These are phyloP conservation scores for Penicillium italicum DNA, from an alignment of 2,329 filamentous ascomycete species.

Conservation along the genomic window DNA sequence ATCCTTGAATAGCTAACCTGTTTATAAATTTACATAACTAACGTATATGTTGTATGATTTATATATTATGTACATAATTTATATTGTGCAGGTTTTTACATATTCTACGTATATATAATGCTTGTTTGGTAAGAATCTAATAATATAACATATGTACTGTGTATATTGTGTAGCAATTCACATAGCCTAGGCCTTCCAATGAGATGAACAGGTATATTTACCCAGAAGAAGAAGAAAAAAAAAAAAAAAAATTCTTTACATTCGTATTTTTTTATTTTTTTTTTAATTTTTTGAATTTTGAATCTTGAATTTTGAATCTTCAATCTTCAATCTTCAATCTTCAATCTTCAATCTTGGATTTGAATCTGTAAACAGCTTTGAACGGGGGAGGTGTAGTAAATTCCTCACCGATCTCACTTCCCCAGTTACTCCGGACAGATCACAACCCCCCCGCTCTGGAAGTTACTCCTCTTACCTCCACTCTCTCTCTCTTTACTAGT, in stretches of 20 bases:
- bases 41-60: too few relatives aligned
- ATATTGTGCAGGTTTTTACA: not conserved
- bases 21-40: not conserved
- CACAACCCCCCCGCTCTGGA: slow-evolving; percentile 10
- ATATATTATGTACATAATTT: not conserved
- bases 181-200: not conserved
- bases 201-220: not conserved
- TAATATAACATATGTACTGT: too few relatives aligned
- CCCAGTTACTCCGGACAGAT: slow-evolving; percentile 23
- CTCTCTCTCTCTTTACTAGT: not conserved
- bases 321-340: too few relatives aligned
- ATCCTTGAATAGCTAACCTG: too few relatives aligned
- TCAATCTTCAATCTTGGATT: too few relatives aligned
- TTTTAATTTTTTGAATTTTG: too few relatives aligned
- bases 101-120: not conserved
- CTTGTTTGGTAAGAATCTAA: not conserved
- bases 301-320: too few relatives aligned
- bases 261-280: too few relatives aligned
- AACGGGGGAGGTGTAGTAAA: not conserved
- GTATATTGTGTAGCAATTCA: too few relatives aligned
- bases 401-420: slow-evolving; percentile 20
- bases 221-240: not conserved
- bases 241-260: not conserved
- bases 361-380: not conserved
- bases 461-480: slow-evolving; percentile 11